Evolutionary conservation across 1,139 yeast genomes (phyloP), one percentile per base, ranked within the genome.

Genomic region (Yamadazyma conglobata): DNA sequence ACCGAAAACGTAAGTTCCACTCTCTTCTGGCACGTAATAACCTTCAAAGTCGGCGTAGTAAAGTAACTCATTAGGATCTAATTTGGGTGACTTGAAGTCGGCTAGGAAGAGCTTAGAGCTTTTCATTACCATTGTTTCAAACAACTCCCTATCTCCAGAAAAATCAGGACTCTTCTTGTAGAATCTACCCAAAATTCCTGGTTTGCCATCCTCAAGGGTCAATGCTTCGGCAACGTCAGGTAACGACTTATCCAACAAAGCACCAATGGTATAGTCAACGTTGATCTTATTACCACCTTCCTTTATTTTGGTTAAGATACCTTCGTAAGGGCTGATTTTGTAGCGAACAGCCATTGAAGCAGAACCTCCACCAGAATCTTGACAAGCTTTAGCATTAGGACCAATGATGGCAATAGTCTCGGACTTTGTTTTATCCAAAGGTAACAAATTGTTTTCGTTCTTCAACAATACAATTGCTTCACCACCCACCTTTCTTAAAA

Each of bases 381-480:
- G 55, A 23, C 54, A 45, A 7, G 48, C 54, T 38, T 58, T 59
- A 14, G 56, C 65, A 35, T 59, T 60, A 15, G 68, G 68, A 1
- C 68, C 68, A 37, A 61, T 58, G 22, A 61, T 52, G n/a, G 64
- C 67, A 32, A 59, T 51, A 15, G 37, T 44, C 34, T 56, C 51
- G 11, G 50, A 38, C n/a, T 43, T 40, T 3, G 40, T 31, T 28
- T 55, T 50, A 28, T 57, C 47, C 40, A 71, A 52, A 15, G 76
- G 74, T 44, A 70, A 49, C 34, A 77, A 28, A 25, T 48, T 39
- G 30, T 53, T 49, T 16, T 73, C 75, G 48, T 77, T 77, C 37
- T 58, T 76, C 46, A 77, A 60, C 39, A 77, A 50, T 3, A 76
- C 81, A 30, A 71, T 59, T 4, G 77, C 58, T 36, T 75, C 81